Percentiles rank a stretch among this genome's conserved stretches.
Evolutionary conservation across 2,329 filamentous ascomycete species (phyloP).

Genomic region (Neofusicoccum parvum): DNA sequence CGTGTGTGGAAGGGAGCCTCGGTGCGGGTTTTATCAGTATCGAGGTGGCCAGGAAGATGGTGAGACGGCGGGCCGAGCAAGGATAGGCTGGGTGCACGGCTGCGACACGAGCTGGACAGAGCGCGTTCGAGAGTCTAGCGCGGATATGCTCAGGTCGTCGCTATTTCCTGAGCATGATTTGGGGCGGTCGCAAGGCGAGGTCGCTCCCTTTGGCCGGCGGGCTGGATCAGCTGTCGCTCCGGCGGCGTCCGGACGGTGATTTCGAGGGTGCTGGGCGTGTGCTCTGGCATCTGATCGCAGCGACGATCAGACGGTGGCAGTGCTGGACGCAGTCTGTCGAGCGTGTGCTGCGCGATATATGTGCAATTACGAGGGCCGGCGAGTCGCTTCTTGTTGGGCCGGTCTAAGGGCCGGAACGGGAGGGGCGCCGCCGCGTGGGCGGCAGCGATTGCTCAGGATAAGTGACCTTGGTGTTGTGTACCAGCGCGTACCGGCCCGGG

Average conservation of each 20-base stretch:
- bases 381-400: constrained; percentile 5
- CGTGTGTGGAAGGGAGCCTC: background rate
- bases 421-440: background rate
- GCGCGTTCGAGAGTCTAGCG: background rate
- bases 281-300: constrained; percentile 5
- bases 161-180: background rate
- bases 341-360: constrained; percentile 14
- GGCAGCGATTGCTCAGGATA: background rate
- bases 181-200: background rate
- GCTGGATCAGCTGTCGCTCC: constrained; percentile 4
- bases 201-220: constrained; percentile 2
- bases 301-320: constrained; percentile 15
- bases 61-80: constrained; percentile 12
- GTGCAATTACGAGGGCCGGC: background rate
- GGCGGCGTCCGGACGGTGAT: constrained; percentile 1
- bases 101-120: background rate
- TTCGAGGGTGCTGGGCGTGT: background rate
- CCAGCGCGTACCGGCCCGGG: background rate
- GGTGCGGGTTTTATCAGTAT: constrained; percentile 8
- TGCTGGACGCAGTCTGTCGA: background rate
- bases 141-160: background rate
- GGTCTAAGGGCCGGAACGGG: constrained; percentile 2
- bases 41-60: constrained; percentile 6
- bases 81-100: background rate
- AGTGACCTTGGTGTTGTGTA: constrained; percentile 15